Base-by-base conservation (phyloP, 2,329 filamentous ascomycete genomes). In the Rutstroemia sydowiana region DNA sequence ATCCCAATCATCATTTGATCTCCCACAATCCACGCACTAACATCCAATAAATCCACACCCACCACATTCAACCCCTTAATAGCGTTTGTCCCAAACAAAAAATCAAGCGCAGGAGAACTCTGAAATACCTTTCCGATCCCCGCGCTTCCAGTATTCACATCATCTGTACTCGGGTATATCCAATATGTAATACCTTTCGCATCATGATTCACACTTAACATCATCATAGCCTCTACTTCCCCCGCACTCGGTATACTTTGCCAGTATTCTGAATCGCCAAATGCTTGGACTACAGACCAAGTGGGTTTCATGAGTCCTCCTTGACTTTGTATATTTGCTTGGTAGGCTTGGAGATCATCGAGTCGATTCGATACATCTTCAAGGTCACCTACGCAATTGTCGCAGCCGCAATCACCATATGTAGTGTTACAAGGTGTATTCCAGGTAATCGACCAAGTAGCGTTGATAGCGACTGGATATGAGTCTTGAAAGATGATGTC, bases 351-450 rank as follows among this genome's bases (percentile, higher is more conserved):
- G 31, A 72, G 70, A 1, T 63, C 59, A 45, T 76, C 71, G 1
- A 76, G 60, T 1, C 74, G 70, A 7, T 61, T 62, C 0, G 70
- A 65, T 16, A 77, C 69, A 57, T 78, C 75, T 14, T 66, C 61
- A 18, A 77, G 66, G 1, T 63, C 57, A 10, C 71, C 72, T 2
- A 67, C 54, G 37, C 62, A 63, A 59, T 76, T 70, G 51, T 78
- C 75, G 57, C 75, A 78, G 8, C 75, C 75, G 55, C 75, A 77
- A 61, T 72, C 72, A 45, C 75, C 75, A 56, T 78, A 78, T 0
- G 75, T 78, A 2, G 61, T 55, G 57, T 78, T 78, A 58, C 73
- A 76, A 1, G 65, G 62, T 0, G 74, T 78, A 51, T 69, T 62
- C 61, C 73, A 78, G 3, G 66, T 66, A 1, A 63, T 64, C 0